Base-by-base conservation (phyloP, 805 yeast genomes). In the Teunomyces barrocoloradensis region DNA sequence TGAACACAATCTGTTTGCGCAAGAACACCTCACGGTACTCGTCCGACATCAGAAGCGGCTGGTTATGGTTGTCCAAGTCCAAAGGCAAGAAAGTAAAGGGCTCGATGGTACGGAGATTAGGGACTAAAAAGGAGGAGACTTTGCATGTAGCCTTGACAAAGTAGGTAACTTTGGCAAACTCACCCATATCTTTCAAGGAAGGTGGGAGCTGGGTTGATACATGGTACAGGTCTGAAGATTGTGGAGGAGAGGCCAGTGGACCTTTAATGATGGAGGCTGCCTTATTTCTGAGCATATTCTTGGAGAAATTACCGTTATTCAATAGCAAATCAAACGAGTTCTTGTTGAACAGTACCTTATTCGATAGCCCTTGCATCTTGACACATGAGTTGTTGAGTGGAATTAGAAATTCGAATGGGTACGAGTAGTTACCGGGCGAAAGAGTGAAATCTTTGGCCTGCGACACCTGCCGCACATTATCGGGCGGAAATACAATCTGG, bases 61-160 rank as follows among this genome's bases (percentile, higher is more conserved):
- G 49, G 29, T 58, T 59, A n/a, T 55, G 55, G n/a, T 50, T 40
- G 54, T 68, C 64, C 44, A 63, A 49, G 56, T 68, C 81, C 32
- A 75, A 58, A 0, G 88, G 87, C 27, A 79, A 59, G 51, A 84
- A 80, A 2, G 68, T 63, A 52, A 85, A 79, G 4, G 83, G 84
- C 40, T 73, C 73, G 42, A 58, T 59, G 9, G 73, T 59, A 33
- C 87, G 65, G 28, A 75, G 55, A 49, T 80, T 82, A 23, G 70
- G 43, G 46, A 75, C 74, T 47, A 79, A 65, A 28, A 80, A 56
- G 2, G 81, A 71, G 1, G 82, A 63, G 40, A 83, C 58, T 48
- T 77, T 78, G 36, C 82, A 82, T 0, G 87, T 82, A 7, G 74
- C 85, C 60, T 83, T 82, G 46, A 84, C 71, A 56, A 75, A 82